Evolutionary conservation across 225 moss, liverwort and hornwort genomes (phyloP).

Genomic region (Sphagnum contortum): DNA sequence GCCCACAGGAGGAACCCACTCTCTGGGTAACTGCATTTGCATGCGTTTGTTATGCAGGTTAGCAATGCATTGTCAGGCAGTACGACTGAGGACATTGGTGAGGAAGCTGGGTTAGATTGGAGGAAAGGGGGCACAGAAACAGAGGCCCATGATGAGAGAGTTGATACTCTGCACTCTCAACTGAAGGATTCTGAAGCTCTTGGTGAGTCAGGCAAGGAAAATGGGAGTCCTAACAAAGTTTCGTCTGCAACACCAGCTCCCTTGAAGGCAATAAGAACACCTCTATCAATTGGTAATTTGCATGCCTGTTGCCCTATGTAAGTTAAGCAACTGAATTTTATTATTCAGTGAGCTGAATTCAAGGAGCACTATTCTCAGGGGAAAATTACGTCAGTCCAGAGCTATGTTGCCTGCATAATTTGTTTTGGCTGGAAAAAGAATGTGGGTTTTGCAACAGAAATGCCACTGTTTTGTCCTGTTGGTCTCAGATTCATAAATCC

Average conservation of each 20-base stretch:
- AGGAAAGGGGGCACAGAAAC: constrained; percentile 3
- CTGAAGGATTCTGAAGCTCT: constrained; percentile 1
- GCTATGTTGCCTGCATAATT: no score
- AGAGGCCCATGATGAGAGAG: constrained; percentile 8
- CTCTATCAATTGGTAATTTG: constrained; percentile 17
- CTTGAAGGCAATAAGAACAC: constrained; percentile 13
- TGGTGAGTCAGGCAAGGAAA: constrained; percentile 27
- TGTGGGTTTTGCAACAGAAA: no score
- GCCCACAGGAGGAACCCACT: not conserved
- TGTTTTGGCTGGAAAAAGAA: no score
- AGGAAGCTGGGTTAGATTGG: constrained; percentile 15
- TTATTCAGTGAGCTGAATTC: no score
- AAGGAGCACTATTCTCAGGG: no score
- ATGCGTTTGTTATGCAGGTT: constrained; percentile 14
- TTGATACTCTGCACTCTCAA: constrained; percentile 1
- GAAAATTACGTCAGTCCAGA: no score
- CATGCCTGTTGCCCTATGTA: no score
- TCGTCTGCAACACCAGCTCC: constrained; percentile 15
- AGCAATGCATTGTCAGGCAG: constrained; percentile 24
- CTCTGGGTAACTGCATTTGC: not conserved
- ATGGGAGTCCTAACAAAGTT: constrained; percentile 12
- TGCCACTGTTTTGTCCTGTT: no score
- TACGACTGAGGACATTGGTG: constrained; percentile 30
- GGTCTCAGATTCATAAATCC: no score
- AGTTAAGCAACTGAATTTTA: no score